Evolutionary conservation across 805 yeast genomes (phyloP).

Genomic region (Candida vaughaniae): DNA sequence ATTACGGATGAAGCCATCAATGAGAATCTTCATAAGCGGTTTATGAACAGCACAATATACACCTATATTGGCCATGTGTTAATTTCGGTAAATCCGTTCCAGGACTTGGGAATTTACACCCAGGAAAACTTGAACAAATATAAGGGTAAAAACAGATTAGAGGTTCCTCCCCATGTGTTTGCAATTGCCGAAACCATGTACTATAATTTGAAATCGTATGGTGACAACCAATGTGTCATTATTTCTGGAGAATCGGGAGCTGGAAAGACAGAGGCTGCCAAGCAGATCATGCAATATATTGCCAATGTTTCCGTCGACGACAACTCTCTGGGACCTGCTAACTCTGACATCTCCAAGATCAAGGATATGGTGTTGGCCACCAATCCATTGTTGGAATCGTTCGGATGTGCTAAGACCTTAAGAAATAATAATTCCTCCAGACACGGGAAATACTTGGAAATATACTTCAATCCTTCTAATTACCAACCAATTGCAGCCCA

Average conservation of each 20-base stretch:
- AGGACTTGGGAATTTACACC: slow-evolving; percentile 94
- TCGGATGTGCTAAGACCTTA: slow-evolving; percentile 91
- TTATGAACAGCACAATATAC: slow-evolving; percentile 85
- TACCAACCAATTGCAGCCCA: slow-evolving; percentile 94
- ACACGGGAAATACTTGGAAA: slow-evolving; percentile 92
- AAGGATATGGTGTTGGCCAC: slow-evolving; percentile 98
- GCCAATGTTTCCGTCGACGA: slow-evolving; percentile 79
- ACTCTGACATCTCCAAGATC: slow-evolving; percentile 66
- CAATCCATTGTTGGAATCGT: slow-evolving; percentile 85
- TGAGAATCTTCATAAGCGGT: slow-evolving; percentile 85
- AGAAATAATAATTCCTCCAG: slow-evolving; percentile 88
- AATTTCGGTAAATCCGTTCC: slow-evolving; percentile 94
- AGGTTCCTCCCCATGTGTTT: slow-evolving; percentile 97
- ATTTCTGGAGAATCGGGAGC: slow-evolving; percentile 98
- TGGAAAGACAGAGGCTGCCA: slow-evolving; percentile 97
- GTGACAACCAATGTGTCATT: slow-evolving; percentile 94
- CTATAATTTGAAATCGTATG: slow-evolving; percentile 89
- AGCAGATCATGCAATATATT: slow-evolving; percentile 95
- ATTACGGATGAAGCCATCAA: slow-evolving; percentile 91
- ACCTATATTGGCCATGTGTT: slow-evolving; percentile 93
- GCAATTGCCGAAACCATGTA: slow-evolving; percentile 98
- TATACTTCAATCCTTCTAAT: slow-evolving; percentile 67
- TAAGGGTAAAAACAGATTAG: slow-evolving; percentile 89
- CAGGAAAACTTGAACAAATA: slow-evolving; percentile 71
- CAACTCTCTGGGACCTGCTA: slow-evolving; percentile 22